A percentile compares a stretch with the other conserved stretches of the same genome.
phyloP scores from a whole-genome alignment of 108 stramenopile genomes.

The Cyclotella cryptica region DNA sequence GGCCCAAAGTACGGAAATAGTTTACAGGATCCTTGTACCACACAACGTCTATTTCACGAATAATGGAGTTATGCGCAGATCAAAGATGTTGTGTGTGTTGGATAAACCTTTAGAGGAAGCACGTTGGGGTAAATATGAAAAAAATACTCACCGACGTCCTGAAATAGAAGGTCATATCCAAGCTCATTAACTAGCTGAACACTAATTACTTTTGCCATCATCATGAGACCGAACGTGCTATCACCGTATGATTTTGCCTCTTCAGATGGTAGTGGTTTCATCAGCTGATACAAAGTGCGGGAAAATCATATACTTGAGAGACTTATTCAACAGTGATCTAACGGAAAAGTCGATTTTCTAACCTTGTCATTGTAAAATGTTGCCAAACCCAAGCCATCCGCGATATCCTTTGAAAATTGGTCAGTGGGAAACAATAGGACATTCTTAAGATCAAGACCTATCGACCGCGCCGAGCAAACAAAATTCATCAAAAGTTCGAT shows the following conservation, averaged over 20 bases:
- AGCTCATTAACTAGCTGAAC: constrained; percentile 38
- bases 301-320: too few species aligned
- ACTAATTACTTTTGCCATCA: constrained; percentile 87
- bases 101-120: too few species aligned
- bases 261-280: constrained; percentile 52
- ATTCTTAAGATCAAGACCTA: constrained; percentile 47
- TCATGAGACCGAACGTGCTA: constrained; percentile 75
- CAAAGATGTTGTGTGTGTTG: too few species aligned
- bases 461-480: constrained; percentile 58
- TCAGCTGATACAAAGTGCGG: constrained; percentile 57
- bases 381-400: constrained; percentile 51
- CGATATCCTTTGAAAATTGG: constrained; percentile 38
- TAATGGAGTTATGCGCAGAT: too few species aligned
- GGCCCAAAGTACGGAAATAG: constrained; percentile 46
- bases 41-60: constrained; percentile 11
- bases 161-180: constrained; percentile 75
- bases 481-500: constrained; percentile 58
- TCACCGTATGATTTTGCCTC: constrained; percentile 75
- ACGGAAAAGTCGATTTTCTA: not conserved
- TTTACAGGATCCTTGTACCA: constrained; percentile 70
- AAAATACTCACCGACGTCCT: constrained; percentile 70
- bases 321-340: not conserved
- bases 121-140: not conserved
- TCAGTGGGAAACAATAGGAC: constrained; percentile 55
- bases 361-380: constrained; percentile 48